Base-by-base conservation (phyloP, 352 stramenopile genomes). In the Hyaloperonospora arabidopsidis region DNA sequence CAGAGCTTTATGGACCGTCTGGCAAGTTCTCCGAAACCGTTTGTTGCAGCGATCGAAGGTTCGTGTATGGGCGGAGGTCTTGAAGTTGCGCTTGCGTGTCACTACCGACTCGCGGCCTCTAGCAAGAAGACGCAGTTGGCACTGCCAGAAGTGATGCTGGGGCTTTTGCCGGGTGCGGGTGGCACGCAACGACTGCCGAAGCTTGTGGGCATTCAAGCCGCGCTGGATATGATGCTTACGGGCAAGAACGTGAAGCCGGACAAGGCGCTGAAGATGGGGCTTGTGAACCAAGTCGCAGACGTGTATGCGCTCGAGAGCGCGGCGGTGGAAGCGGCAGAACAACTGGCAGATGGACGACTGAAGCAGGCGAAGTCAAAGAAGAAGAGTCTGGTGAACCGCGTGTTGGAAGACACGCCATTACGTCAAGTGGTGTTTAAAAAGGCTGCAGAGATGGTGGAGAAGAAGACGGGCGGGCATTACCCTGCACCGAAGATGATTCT, bases 391-490 rank as follows among this genome's bases (percentile, higher is more conserved):
- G 49, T 96, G 45, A 83, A 89, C 79, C 61, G 78, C 68, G 58
- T 97, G 61, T 75, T 98, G 32, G 96, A 99, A 71, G 93, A 98
- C 69, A 98, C 85, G 11, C 83, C 87, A 7, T 59, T 97, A 32
- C 92, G 95, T 29, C 87, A 89, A 53, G 72, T 90, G 21, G 77
- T 98, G 36, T 98, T 97, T 76, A 89, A 97, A 34, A 97, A 97
- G 74, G 89, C 97, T 4, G 76, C 87, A 14, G 88, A 98, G 68
- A 97, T 96, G 75, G 93, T 98, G 10, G 74, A 95, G 57, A 98
- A 99, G 80, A 97, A 97, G 68, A 97, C 93, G 6, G 91, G 92
- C 48, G 96, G 94, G 32, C 93, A 98, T 58, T 99, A 99, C 79
- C 95, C 95, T 1, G 90, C 94, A 12, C 91, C 93, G 0, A 95